Percentiles rank a stretch among this genome's conserved stretches.
These are phyloP conservation scores for Nicotiana rustica DNA, from an alignment of 305 asterid species.

Conservation along the genomic window DNA sequence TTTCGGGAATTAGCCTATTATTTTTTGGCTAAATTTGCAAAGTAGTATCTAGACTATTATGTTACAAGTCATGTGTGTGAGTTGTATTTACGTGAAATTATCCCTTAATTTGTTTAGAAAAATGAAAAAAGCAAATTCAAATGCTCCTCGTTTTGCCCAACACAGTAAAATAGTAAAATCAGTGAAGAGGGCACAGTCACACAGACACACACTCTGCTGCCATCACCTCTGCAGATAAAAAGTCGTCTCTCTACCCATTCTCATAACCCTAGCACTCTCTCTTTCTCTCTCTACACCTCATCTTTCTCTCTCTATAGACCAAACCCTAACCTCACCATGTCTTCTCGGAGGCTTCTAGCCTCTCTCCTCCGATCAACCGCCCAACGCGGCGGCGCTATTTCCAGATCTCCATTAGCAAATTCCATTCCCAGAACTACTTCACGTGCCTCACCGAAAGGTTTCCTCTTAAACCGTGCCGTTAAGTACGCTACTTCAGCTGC, in stretches of 20 bases:
- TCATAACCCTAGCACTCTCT: constrained; percentile 56
- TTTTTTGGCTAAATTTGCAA: too few species aligned
- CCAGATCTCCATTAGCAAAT: constrained; percentile 55
- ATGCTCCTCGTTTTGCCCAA: neutral
- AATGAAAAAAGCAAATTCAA: neutral
- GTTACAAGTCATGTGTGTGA: too few species aligned
- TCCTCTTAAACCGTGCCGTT: constrained; percentile 73
- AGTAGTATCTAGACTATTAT: too few species aligned
- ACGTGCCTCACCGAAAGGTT: constrained; percentile 69
- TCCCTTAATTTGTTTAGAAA: neutral
- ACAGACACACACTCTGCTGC: too few species aligned
- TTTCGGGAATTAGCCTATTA: too few species aligned
- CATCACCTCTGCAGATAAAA: constrained; percentile 31
- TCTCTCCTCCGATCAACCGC: constrained; percentile 81
- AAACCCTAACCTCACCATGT: constrained; percentile 58
- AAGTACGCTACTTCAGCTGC: constrained; percentile 78
- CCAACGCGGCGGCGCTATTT: constrained; percentile 47
- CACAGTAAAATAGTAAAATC: neutral
- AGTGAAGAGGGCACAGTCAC: neutral
- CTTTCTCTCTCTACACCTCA: constrained; percentile 31
- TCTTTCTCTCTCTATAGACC: constrained; percentile 42
- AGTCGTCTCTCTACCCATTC: neutral
- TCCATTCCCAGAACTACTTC: constrained; percentile 54
- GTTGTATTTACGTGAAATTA: too few species aligned
- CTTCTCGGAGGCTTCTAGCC: constrained; percentile 93